phyloP scores from a whole-genome alignment of 2,329 filamentous ascomycete species.

The Arachnomyces sp. region DNA sequence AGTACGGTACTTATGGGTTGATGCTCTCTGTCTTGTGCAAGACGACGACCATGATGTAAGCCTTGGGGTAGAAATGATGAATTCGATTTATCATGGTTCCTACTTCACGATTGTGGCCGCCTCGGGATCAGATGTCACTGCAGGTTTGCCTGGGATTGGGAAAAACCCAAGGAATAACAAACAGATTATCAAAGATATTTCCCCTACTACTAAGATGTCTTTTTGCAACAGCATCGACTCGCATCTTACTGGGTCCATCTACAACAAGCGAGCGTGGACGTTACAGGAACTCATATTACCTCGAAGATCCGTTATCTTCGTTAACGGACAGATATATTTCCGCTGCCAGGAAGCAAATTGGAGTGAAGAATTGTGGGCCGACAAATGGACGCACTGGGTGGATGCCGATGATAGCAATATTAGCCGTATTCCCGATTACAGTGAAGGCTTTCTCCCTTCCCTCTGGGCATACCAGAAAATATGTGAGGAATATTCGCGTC shows the following conservation, averaged over 20 bases:
- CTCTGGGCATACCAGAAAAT: too few relatives aligned
- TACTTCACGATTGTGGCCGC: neutral
- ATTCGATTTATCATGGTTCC: neutral
- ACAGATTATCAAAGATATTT: too few relatives aligned
- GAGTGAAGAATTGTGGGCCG: too few relatives aligned
- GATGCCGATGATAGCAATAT: too few relatives aligned
- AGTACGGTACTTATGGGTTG: constrained; percentile 17
- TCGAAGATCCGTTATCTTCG: neutral
- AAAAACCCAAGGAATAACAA: too few relatives aligned
- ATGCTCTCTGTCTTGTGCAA: constrained; percentile 18
- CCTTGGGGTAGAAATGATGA: neutral
- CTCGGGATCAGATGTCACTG: neutral
- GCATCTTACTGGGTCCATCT: neutral
- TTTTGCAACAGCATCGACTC: too few relatives aligned
- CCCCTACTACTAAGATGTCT: too few relatives aligned
- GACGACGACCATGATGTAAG: constrained; percentile 7
- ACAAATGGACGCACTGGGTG: too few relatives aligned
- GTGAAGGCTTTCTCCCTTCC: too few relatives aligned
- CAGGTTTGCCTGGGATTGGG: neutral
- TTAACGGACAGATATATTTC: neutral
- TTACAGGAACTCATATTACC: neutral
- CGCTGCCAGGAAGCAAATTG: too few relatives aligned
- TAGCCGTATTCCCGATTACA: too few relatives aligned
- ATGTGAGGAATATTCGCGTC: too few relatives aligned
- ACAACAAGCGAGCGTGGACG: neutral